Percentiles rank a stretch among this genome's conserved stretches.
Evolutionary conservation across 2,329 filamentous ascomycete species (phyloP).

Genomic region (Neonectria neomacrospora): DNA sequence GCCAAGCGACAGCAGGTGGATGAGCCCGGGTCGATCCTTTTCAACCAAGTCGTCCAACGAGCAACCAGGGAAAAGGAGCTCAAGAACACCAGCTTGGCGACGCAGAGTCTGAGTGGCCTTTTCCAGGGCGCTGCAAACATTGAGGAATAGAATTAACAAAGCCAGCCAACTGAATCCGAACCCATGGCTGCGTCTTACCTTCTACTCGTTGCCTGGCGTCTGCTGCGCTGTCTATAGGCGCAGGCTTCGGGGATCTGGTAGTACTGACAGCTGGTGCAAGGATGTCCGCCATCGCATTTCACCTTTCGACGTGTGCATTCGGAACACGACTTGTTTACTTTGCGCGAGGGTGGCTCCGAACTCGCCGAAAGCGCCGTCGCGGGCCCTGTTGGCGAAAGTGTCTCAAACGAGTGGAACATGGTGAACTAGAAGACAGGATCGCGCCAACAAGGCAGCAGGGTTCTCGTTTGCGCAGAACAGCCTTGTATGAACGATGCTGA

Average conservation of each 20-base stretch:
- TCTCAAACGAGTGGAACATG: constrained; percentile 23
- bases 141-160: neutral
- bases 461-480: neutral
- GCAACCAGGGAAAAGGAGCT: constrained; percentile 12
- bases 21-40: constrained; percentile 17
- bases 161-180: neutral
- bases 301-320: constrained; percentile 46
- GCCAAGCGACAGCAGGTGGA: constrained; percentile 1
- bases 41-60: constrained; percentile 12
- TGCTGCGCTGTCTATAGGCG: constrained; percentile 46
- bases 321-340: constrained; percentile 43
- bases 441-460: neutral
- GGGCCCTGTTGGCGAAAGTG: neutral
- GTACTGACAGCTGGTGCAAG: constrained; percentile 52
- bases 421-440: neutral
- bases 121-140: constrained; percentile 26
- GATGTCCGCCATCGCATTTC: constrained; percentile 55
- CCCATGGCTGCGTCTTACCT: neutral
- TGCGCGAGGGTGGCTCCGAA: constrained; percentile 14
- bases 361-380: neutral
- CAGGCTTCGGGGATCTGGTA: constrained; percentile 43
- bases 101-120: constrained; percentile 30
- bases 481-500: neutral
- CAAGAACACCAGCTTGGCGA: constrained; percentile 17
- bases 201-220: constrained; percentile 45